phyloP scores from a whole-genome alignment of 768 basidiomycete species.

The Termitomyces heimii region DNA sequence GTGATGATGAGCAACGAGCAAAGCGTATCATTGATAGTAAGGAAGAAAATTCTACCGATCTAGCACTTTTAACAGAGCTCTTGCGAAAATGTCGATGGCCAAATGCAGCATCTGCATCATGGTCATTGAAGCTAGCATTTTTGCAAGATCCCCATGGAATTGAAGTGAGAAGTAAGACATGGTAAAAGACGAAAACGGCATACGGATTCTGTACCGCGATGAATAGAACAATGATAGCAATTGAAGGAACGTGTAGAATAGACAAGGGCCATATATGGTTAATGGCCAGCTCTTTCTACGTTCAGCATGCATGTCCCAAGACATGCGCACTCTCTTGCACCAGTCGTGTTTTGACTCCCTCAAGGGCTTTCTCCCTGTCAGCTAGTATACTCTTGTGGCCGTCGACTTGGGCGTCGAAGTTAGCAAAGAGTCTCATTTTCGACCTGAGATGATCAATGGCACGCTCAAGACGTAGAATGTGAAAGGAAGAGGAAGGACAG shows the following conservation, averaged over 20 bases:
- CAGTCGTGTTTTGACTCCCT: conserved; percentile 27
- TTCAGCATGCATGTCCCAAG: conserved; percentile 11
- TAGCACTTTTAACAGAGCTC: not conserved
- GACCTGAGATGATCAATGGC: conserved; percentile 21
- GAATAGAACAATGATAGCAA: not conserved
- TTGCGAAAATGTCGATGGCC: not conserved
- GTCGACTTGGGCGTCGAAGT: conserved; percentile 34
- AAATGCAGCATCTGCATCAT: not conserved
- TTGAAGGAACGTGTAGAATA: not conserved
- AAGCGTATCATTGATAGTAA: too few species aligned
- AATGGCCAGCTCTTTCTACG: not conserved
- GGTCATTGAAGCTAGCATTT: not conserved
- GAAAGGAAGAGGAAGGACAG: conserved; percentile 11
- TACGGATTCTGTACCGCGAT: not conserved
- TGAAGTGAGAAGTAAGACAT: not conserved
- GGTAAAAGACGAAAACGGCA: not conserved
- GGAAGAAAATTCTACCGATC: not conserved
- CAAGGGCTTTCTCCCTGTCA: conserved; percentile 34
- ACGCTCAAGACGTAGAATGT: not conserved
- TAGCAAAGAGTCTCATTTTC: conserved; percentile 42
- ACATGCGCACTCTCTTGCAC: conserved; percentile 36
- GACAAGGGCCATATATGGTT: not conserved
- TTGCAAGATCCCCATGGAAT: not conserved
- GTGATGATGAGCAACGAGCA: too few species aligned
- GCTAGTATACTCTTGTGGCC: conserved; percentile 32